Percentiles rank a stretch among this genome's conserved stretches.
phyloP scores from a whole-genome alignment of 129 eudicot species.

The Calendula officinalis region DNA sequence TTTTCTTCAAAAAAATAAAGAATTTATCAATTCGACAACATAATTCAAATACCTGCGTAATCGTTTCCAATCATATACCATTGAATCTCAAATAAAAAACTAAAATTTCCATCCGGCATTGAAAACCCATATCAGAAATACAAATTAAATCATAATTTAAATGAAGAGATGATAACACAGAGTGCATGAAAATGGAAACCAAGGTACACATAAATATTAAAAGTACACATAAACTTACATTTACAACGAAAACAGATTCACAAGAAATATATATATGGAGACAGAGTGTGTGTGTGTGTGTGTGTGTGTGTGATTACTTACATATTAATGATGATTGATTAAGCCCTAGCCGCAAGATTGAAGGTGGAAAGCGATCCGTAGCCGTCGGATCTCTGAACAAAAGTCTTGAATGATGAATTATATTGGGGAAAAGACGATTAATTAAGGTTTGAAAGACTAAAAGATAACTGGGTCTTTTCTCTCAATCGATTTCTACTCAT shows the following conservation, averaged over 20 bases:
- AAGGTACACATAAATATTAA: conserved; percentile 33
- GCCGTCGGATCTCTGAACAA: conserved; percentile 45
- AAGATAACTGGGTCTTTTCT: conserved; percentile 11
- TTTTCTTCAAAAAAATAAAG: too few species aligned
- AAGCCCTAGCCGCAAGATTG: conserved; percentile 46
- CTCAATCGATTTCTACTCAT: neutral
- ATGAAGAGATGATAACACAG: conserved; percentile 17
- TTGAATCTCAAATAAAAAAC: conserved; percentile 19
- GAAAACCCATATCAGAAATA: conserved; percentile 29
- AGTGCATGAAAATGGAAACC: conserved; percentile 45
- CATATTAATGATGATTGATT: neutral
- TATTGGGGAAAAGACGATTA: conserved; percentile 11
- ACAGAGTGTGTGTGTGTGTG: neutral
- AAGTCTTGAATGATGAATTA: neutral
- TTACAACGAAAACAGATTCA: conserved; percentile 22
- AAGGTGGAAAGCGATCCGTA: conserved; percentile 29
- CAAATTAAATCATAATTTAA: neutral
- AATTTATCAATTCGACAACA: too few species aligned
- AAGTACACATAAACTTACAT: conserved; percentile 21
- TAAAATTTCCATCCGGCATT: conserved; percentile 14
- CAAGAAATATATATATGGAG: conserved; percentile 10
- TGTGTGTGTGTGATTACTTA: conserved; percentile 21
- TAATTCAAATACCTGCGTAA: conserved; percentile 15
- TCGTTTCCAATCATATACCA: conserved; percentile 18
- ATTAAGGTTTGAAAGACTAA: conserved; percentile 16